Conservation (phyloP, 169 alveolate genomes). For the Cryptosporidium xiaoi region DNA sequence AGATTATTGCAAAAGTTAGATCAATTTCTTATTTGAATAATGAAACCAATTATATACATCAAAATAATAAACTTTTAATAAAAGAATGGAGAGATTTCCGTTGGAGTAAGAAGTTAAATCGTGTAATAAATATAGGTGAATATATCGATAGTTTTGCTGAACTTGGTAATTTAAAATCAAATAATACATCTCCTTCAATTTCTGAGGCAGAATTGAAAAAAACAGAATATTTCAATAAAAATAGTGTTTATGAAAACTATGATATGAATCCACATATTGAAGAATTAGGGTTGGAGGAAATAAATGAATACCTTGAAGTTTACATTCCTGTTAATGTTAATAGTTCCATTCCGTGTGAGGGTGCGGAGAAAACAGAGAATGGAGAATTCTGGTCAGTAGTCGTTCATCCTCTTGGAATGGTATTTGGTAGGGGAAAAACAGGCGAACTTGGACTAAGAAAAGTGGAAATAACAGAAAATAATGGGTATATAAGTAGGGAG, state of each 20-base stretch:
- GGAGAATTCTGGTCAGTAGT: slow-evolving; percentile 63
- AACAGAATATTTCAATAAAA: neutral
- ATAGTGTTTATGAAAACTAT: neutral
- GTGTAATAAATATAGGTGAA: slow-evolving; percentile 38
- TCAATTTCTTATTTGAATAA: neutral
- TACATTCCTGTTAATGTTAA: slow-evolving; percentile 33
- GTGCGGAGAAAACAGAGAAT: slow-evolving; percentile 50
- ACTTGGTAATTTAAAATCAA: neutral
- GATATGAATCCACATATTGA: neutral
- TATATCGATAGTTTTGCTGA: slow-evolving; percentile 9
- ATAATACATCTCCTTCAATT: neutral
- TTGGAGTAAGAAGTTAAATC: slow-evolving; percentile 61
- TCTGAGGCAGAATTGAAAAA: neutral
- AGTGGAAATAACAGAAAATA: slow-evolving; percentile 74
- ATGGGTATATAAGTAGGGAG: slow-evolving; percentile 90
- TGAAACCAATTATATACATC: slow-evolving; percentile 1
- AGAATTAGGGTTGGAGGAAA: slow-evolving; percentile 58
- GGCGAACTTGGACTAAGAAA: slow-evolving; percentile 67
- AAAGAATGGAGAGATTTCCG: slow-evolving; percentile 64
- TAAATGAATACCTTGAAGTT: slow-evolving; percentile 48
- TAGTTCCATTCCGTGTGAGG: slow-evolving; percentile 31
- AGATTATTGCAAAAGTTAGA: slow-evolving; percentile 39
- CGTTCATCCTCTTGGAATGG: slow-evolving; percentile 73
- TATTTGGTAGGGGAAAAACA: slow-evolving; percentile 61
- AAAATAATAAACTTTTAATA: neutral